Evolutionary conservation across 2,329 filamentous ascomycete genomes (phyloP).

Genomic region (Scorias spongiosa): DNA sequence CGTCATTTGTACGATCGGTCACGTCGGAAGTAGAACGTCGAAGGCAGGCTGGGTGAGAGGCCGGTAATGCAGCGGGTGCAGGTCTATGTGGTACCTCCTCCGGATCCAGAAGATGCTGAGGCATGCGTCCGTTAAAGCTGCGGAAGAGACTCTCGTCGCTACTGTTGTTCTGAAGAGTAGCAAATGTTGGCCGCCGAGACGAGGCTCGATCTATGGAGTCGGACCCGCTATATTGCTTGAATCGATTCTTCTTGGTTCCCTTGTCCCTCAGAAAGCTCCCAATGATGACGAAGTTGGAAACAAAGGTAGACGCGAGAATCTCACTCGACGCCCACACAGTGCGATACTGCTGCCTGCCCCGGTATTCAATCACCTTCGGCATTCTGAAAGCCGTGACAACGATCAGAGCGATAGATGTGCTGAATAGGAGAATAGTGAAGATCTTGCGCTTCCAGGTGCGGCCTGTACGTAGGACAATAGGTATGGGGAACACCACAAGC

Average conservation of each 20-base stretch:
- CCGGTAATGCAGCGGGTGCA: conserved; percentile 26
- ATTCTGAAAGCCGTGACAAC: conserved; percentile 67
- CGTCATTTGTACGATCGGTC: too few relatives aligned
- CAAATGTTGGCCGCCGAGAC: conserved; percentile 43
- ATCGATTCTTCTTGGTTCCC: conserved; percentile 79
- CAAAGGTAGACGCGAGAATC: conserved; percentile 71
- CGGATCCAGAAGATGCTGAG: conserved; percentile 29
- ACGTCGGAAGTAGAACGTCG: too few relatives aligned
- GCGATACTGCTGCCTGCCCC: conserved; percentile 70
- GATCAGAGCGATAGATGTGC: conserved; percentile 66
- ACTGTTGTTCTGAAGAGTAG: conserved; percentile 56
- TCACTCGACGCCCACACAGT: conserved; percentile 83
- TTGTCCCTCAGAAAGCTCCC: conserved; percentile 86
- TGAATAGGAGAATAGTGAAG: conserved; percentile 67
- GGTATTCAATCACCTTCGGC: conserved; percentile 54
- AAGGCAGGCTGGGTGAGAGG: conserved; percentile 4
- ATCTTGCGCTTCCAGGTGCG: conserved; percentile 67
- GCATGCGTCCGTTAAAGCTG: conserved; percentile 57
- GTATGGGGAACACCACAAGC: conserved; percentile 75
- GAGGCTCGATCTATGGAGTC: conserved; percentile 42
- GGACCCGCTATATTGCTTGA: conserved; percentile 41
- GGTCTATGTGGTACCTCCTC: conserved; percentile 19
- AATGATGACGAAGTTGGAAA: conserved; percentile 78
- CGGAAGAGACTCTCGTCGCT: conserved; percentile 84
- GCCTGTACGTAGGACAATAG: conserved; percentile 65